Percentiles rank a stretch among this genome's conserved stretches.
Conservation (phyloP, 768 basidiomycete species). For the Gloeophyllum trabeum region DNA sequence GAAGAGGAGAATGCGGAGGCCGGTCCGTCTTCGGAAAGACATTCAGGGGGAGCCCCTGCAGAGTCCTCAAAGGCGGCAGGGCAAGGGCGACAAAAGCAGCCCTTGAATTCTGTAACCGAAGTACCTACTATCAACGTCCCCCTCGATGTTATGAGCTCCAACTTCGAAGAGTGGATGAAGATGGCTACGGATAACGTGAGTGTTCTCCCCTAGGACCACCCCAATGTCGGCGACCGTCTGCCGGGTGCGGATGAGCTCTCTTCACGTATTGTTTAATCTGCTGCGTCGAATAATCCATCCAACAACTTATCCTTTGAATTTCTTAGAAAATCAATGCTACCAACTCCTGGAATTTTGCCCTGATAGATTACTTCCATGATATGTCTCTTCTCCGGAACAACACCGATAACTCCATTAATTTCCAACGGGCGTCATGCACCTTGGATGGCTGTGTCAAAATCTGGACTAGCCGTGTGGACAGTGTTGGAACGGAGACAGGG, state of each 20-base stretch:
- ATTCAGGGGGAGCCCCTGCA: conserved; percentile 24
- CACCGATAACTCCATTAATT: conserved; percentile 94
- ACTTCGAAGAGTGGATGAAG: conserved; percentile 99
- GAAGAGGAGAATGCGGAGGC: conserved; percentile 37
- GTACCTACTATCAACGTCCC: conserved; percentile 51
- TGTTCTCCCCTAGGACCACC: conserved; percentile 8
- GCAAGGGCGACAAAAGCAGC: conserved; percentile 34
- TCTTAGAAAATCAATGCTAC: conserved; percentile 93
- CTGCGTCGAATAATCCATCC: too few species aligned
- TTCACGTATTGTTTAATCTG: too few species aligned
- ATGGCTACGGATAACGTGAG: conserved; percentile 96
- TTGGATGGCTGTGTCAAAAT: conserved; percentile 99
- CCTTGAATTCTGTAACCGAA: conserved; percentile 48
- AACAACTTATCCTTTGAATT: too few species aligned
- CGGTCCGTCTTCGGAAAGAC: conserved; percentile 40
- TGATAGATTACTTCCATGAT: conserved; percentile 99
- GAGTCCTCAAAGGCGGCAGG: conserved; percentile 17
- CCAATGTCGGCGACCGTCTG: too few species aligned
- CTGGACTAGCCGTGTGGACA: conserved; percentile 97
- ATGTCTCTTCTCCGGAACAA: conserved; percentile 92
- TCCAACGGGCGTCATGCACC: conserved; percentile 95
- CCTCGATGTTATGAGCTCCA: conserved; percentile 80
- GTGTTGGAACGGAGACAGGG: conserved; percentile 92
- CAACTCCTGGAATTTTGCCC: conserved; percentile 96
- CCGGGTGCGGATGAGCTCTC: too few species aligned